phyloP scores from a whole-genome alignment of 106 monocot genomes.

The Posidonia australis region DNA sequence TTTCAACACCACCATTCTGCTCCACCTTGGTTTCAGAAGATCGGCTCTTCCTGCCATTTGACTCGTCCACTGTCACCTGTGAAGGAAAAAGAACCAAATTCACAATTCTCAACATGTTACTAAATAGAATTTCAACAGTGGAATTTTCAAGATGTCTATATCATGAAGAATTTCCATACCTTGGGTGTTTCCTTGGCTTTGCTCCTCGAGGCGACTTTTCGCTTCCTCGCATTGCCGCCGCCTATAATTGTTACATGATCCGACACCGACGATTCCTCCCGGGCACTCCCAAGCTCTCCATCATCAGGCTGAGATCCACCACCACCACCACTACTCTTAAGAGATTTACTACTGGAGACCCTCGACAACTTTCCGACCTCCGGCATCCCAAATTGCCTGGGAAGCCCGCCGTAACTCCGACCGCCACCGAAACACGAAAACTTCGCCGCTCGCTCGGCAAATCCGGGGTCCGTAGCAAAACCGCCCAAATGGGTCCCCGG shows the following conservation, averaged over 20 bases:
- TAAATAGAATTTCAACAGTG: too few relatives aligned
- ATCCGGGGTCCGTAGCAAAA: constrained; percentile 15
- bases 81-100: constrained; percentile 5
- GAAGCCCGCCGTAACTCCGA: too few relatives aligned
- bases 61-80: constrained; percentile 12
- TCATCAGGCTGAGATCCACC: too few relatives aligned
- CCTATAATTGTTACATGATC: neutral
- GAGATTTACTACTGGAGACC: too few relatives aligned
- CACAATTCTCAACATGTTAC: neutral
- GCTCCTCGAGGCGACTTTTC: constrained; percentile 13
- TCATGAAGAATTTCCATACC: constrained; percentile 5
- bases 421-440: constrained; percentile 19
- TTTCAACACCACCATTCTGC: neutral
- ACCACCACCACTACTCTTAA: too few relatives aligned
- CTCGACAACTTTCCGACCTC: too few relatives aligned
- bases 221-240: constrained; percentile 18
- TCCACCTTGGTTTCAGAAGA: constrained; percentile 16
- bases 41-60: constrained; percentile 12
- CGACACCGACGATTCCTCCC: constrained; percentile 9
- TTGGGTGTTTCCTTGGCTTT: constrained; percentile 11
- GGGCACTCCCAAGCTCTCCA: too few relatives aligned
- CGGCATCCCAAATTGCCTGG: too few relatives aligned
- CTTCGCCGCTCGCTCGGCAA: constrained; percentile 17
- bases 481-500: constrained; percentile 3
- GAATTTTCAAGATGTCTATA: too few relatives aligned